phyloP scores from a whole-genome alignment of 2,329 filamentous ascomycete species.

The Hirsutella rhossiliensis region DNA sequence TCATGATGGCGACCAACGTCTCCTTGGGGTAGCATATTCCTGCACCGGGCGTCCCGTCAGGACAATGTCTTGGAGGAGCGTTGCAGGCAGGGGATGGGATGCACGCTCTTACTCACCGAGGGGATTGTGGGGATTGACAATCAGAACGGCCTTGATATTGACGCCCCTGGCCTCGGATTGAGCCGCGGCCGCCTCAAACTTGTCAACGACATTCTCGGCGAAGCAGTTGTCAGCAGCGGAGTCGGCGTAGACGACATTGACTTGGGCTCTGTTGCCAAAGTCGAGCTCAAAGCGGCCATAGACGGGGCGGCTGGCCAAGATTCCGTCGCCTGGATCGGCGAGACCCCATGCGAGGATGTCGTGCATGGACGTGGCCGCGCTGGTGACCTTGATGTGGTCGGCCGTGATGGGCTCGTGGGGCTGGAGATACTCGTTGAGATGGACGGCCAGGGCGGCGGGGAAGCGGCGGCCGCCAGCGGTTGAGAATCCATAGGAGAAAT shows the following conservation, averaged over 20 bases:
- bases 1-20: constrained; percentile 30
- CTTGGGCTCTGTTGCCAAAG: constrained; percentile 28
- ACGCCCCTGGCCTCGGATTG: constrained; percentile 21
- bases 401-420: constrained; percentile 16
- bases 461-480: constrained; percentile 21
- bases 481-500: constrained; percentile 25
- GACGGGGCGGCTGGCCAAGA: constrained; percentile 26
- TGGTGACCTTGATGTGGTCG: constrained; percentile 20
- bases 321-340: constrained; percentile 23
- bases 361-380: constrained; percentile 25
- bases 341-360: constrained; percentile 26
- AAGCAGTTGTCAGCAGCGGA: constrained; percentile 30
- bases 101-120: constrained; percentile 20
- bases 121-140: constrained; percentile 42
- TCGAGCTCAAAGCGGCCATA: constrained; percentile 39
- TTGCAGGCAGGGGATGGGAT: neutral
- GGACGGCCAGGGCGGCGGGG: constrained; percentile 18
- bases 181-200: constrained; percentile 31
- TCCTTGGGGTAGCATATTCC: constrained; percentile 30
- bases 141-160: constrained; percentile 31
- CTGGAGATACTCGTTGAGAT: constrained; percentile 25
- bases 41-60: constrained; percentile 1
- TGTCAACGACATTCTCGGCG: constrained; percentile 27
- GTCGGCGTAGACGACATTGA: constrained; percentile 31
- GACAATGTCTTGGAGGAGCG: neutral